Evolutionary conservation across 805 yeast genomes (phyloP), one percentile per base, ranked within the genome.

Genomic region (Yarrowia sp.): DNA sequence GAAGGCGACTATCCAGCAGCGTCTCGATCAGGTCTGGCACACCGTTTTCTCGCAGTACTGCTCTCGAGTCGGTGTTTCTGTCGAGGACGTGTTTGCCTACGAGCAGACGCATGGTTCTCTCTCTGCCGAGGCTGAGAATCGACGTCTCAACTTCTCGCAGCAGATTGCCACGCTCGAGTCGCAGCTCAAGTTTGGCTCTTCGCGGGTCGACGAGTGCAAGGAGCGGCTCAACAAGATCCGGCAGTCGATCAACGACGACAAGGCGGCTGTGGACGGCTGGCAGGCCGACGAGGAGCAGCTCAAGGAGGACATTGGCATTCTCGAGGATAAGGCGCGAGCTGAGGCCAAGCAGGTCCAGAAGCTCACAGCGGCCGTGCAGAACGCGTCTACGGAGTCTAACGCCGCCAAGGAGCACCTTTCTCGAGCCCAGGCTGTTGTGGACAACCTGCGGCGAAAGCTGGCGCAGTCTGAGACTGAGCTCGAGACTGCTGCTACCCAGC

Each of bases 171-270:
- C 83, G 7, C 72, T 89, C 41, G 78, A 84, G 32, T 86, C 81
- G 63, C 86, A 86, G 67, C 67, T 87, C 16, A 76, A 76, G 10
- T 88, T 89, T 71, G 96, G 89, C 69, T 72, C 67, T 8, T 88
- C 84, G 61, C 80, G 91, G 62, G 68, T 81, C 4, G 72, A 70
- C 0, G 86, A 85, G 16, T 84, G 87, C 1, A 63, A 70, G 14
- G 64, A 68, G 1, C 80, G 90, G 64, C 70, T 84, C 16, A 68
- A 68, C 13, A 77, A 76, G n/a, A 58, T 72, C n/a, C 35, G 62
- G 10, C 64, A 61, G 3, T 42, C 58, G 12, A 70, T 87, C 9
- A 69, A 73, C 4, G 67, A 66, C 1, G 82, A 81, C 59, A 66
- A 77, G 31, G 66, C 68, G 1, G 74, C 72, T 31, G 72, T 80